These are phyloP conservation scores for Penicillium subrubescens DNA, from an alignment of 495 filamentous ascomycete genomes.

Conservation along the genomic window DNA sequence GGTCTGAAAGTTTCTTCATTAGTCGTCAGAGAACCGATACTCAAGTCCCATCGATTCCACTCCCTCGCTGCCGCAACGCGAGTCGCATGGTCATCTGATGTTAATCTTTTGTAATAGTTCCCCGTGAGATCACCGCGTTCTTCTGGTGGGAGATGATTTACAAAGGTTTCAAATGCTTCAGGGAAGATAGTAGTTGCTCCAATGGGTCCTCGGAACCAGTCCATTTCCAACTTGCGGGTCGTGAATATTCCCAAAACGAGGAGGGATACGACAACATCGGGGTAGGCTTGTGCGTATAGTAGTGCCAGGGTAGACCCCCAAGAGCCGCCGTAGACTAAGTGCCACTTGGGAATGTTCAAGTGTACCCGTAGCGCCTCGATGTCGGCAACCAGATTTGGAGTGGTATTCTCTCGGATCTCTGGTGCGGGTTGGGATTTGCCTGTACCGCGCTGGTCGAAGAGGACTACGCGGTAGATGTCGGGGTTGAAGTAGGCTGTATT, in stretches of 20 bases:
- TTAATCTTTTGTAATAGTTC: slow-evolving; percentile 40
- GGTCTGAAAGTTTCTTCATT: slow-evolving; percentile 23
- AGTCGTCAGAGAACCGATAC: slow-evolving; percentile 30
- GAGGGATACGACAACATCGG: slow-evolving; percentile 35
- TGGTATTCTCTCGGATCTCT: slow-evolving; percentile 47
- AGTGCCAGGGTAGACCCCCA: slow-evolving; percentile 50
- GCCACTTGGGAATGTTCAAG: slow-evolving; percentile 45
- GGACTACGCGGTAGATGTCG: slow-evolving; percentile 42
- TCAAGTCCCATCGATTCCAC: slow-evolving; percentile 43
- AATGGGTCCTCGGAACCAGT: slow-evolving; percentile 26
- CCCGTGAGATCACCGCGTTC: slow-evolving; percentile 33
- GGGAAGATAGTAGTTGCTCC: slow-evolving; percentile 40
- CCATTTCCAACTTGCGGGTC: slow-evolving; percentile 30
- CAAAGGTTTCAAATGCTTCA: slow-evolving; percentile 42
- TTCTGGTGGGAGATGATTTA: slow-evolving; percentile 31
- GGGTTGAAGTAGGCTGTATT: slow-evolving; percentile 50
- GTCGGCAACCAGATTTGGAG: slow-evolving; percentile 43
- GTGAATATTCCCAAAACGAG: slow-evolving; percentile 47
- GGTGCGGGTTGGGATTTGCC: slow-evolving; percentile 43
- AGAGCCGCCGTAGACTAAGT: slow-evolving; percentile 51
- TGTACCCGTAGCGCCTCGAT: slow-evolving; percentile 45
- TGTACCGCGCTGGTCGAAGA: slow-evolving; percentile 51
- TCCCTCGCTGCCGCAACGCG: slow-evolving; percentile 19
- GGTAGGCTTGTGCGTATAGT: slow-evolving; percentile 44
- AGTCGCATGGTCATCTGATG: neutral